phyloP scores from a whole-genome alignment of 805 yeast genomes.

The Saccharomycopsis sp. region DNA sequence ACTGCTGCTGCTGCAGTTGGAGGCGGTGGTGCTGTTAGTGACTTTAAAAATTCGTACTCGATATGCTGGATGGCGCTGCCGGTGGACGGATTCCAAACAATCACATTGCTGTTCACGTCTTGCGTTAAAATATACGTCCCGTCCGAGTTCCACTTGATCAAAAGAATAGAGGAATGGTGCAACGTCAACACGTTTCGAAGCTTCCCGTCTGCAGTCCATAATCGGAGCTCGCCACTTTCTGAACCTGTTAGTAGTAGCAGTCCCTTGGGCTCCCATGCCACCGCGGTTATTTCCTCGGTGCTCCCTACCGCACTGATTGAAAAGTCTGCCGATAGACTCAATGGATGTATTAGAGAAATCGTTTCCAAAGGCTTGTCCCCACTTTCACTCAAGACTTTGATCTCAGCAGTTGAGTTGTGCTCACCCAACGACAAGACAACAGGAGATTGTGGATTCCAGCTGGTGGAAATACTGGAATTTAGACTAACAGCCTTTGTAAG shows the following conservation, averaged over 20 bases:
- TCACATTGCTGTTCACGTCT: conserved; percentile 45
- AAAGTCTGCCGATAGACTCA: conserved; percentile 23
- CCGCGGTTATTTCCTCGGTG: conserved; percentile 26
- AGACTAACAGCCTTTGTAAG: conserved; percentile 33
- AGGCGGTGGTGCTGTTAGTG: not conserved
- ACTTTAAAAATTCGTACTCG: conserved; percentile 26
- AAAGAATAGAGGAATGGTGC: conserved; percentile 47
- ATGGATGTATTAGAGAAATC: conserved; percentile 30
- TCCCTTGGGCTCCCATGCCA: conserved; percentile 65
- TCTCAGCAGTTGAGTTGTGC: conserved; percentile 38
- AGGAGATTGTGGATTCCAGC: conserved; percentile 48
- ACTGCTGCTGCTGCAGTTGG: too few species aligned
- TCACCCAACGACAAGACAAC: conserved; percentile 47
- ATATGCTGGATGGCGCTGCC: conserved; percentile 42
- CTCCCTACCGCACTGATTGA: conserved; percentile 1
- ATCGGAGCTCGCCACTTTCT: conserved; percentile 61
- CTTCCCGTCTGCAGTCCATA: conserved; percentile 72
- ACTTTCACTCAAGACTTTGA: conserved; percentile 32
- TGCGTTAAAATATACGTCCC: conserved; percentile 48
- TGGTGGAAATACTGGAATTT: conserved; percentile 37
- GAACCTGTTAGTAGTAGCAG: conserved; percentile 52
- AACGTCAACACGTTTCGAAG: conserved; percentile 45
- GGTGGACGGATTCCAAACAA: conserved; percentile 58
- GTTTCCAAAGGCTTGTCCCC: conserved; percentile 23
- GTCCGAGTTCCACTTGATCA: conserved; percentile 51